These are phyloP conservation scores for Leccinum sublutescens DNA, from an alignment of 768 basidiomycete species.

Conservation along the genomic window DNA sequence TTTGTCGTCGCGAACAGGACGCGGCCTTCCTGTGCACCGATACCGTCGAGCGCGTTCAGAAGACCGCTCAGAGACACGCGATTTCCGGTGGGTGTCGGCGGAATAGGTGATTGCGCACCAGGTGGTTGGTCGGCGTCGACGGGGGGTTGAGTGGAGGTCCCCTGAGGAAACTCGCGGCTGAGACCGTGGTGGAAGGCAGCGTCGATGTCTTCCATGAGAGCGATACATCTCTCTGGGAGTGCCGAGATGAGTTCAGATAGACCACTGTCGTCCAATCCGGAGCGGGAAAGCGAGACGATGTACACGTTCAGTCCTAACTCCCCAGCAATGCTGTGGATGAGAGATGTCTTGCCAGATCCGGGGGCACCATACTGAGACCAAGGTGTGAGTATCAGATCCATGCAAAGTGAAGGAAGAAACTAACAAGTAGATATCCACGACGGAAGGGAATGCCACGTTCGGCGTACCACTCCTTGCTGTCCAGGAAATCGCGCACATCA, in stretches of 20 bases:
- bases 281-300: constrained; percentile 63
- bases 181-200: constrained; percentile 59
- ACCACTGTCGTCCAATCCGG: constrained; percentile 59
- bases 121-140: constrained; percentile 8
- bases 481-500: constrained; percentile 70
- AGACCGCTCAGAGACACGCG: constrained; percentile 70
- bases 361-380: constrained; percentile 60
- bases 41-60: constrained; percentile 77
- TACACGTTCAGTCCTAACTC: constrained; percentile 75
- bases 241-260: constrained; percentile 57
- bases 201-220: constrained; percentile 84
- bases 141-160: neutral
- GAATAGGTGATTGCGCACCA: constrained; percentile 11
- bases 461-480: constrained; percentile 68
- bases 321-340: constrained; percentile 77
- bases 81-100: constrained; percentile 17
- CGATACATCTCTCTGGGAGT: constrained; percentile 70
- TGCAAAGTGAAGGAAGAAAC: constrained; percentile 7
- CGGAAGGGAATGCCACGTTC: constrained; percentile 81
- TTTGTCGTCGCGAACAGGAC: constrained; percentile 80
- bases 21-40: constrained; percentile 80
- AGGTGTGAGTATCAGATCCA: neutral
- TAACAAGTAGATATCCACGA: constrained; percentile 68
- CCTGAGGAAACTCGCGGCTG: constrained; percentile 28
- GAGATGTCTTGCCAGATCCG: constrained; percentile 76